Evolutionary conservation across 768 basidiomycete genomes (phyloP), one percentile per base, ranked within the genome.

Genomic region (Kondoa subrosea): DNA sequence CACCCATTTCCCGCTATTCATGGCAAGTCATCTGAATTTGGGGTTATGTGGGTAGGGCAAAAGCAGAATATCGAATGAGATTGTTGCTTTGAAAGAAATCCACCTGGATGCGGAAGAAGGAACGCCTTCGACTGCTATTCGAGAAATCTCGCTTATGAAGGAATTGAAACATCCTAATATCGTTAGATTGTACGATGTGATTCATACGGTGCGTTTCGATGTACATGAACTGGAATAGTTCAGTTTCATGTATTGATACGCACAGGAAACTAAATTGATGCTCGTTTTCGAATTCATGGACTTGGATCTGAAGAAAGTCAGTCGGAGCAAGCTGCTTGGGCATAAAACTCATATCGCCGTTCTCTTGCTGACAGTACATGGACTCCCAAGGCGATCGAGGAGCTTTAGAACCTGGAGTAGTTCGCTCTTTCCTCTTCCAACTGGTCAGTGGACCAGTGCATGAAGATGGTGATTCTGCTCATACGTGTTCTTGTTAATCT

Each of bases 21-120:
- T n/a, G 50, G 21, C 33, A 34, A 25, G 50, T 34, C 16, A 31
- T n/a, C 30, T 64, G 26, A 17, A 26, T 17, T 25, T 16, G 15
- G 33, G n/a, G n/a, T n/a, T n/a, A n/a, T 34, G 15, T 29, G 59
- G 16, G 59, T 15, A 91, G 89, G 95, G 95, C 17, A 86, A 93
- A 71, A 95, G 91, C 26, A 82, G 92, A 69, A 91, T 91, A 33
- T 97, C 92, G n/a, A 95, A 95, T 74, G 95, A 97, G 78, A 90
- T 95, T 65, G 95, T 99, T 21, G 95, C 95, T 15, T 78, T 99
- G 67, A 99, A 99, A 78, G 95, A 99, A 80, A 99, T 99, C 71
- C 92, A 97, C 75, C 87, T 99, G 69, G 95, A 99, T 80, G 89
- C 95, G 2, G 95, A 99, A 78, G 95, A 99, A 79, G 95, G 95